Evolutionary conservation across 2,329 filamentous ascomycete species (phyloP), one percentile per base, ranked within the genome.

Genomic region (Colletotrichum coccodes): DNA sequence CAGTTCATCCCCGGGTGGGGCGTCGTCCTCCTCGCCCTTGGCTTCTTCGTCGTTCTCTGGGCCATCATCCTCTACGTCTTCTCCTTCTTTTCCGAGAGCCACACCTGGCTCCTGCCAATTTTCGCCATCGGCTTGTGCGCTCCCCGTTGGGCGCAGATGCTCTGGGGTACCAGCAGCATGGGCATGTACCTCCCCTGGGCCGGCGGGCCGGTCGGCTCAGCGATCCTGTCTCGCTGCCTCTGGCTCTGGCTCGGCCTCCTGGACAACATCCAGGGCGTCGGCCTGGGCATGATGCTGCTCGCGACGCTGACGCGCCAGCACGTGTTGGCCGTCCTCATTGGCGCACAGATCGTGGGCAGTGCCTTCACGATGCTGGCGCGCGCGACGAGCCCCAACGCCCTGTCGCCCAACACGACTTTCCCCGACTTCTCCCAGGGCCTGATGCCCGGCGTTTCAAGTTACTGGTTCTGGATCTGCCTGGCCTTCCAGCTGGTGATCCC

Each of bases 71-170:
- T 90, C 40, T 83, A 77, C 71, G 74, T 83, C 60, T 86, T 91
- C 72, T 84, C 83, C 11, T 77, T 80, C 58, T 81, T 90, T n/a
- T 87, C 86, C 18, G 86, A 85, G 71, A 84, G 84, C 18, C 90
- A 92, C 76, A 87, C 85, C 58, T 92, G 90, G 90, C 86, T 91
- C 71, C 79, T 92, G 5, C 90, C 90, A 14, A 86, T 92, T 64
- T 91, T 92, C 71, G 89, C 90, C 52, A 88, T 91, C 68, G 90
- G 89, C 16, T 85, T 92, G 14, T 88, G 87, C 49, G 89, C 89
- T 4, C 90, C 90, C 2, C 83, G 90, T 68, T 92, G 90, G 89
- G 86, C 86, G 9, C 90, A 92, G 76, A 91, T 91, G 75, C 87
- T 90, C 75, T 92, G 90, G 90, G 87, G 85, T 12, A 87, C 85